Percentiles rank a stretch among this genome's conserved stretches.
phyloP scores from a whole-genome alignment of 2,329 filamentous ascomycete species.

The Domatiomyces globalis region DNA sequence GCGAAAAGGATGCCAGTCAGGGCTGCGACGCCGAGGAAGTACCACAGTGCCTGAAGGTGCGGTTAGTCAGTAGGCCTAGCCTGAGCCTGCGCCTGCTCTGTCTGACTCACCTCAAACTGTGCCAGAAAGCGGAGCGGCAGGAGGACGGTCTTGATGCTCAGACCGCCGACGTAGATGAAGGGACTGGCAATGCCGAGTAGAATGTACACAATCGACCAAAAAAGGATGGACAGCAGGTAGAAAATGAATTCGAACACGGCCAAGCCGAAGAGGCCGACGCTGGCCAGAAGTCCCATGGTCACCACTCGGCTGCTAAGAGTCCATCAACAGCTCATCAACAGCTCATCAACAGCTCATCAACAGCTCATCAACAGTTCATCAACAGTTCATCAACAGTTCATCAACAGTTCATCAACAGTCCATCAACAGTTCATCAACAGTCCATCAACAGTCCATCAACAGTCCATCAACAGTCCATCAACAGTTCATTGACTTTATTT shows the following conservation, averaged over 20 bases:
- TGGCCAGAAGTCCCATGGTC: neutral
- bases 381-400: no score
- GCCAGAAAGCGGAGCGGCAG: conserved; percentile 39
- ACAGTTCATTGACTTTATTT: no score
- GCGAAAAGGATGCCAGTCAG: conserved; percentile 54
- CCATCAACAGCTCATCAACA: neutral
- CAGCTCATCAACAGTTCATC: no score
- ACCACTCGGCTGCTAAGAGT: neutral
- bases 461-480: neutral
- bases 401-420: no score
- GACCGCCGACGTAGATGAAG: conserved; percentile 34
- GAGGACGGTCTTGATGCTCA: conserved; percentile 28
- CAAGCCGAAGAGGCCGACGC: neutral
- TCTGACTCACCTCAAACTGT: conserved; percentile 39
- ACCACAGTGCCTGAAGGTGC: conserved; percentile 27
- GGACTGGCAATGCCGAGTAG: conserved; percentile 32
- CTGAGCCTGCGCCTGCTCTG: neutral
- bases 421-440: no score
- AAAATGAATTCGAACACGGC: neutral
- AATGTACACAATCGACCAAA: conserved; percentile 17
- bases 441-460: no score
- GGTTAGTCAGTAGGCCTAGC: conserved; percentile 3
- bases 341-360: no score
- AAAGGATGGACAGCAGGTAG: neutral
- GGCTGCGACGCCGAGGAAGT: conserved; percentile 51